Evolutionary conservation across 257 asterid genomes (phyloP), one percentile per base, ranked within the genome.

Genomic region (Solanum arcanum): DNA sequence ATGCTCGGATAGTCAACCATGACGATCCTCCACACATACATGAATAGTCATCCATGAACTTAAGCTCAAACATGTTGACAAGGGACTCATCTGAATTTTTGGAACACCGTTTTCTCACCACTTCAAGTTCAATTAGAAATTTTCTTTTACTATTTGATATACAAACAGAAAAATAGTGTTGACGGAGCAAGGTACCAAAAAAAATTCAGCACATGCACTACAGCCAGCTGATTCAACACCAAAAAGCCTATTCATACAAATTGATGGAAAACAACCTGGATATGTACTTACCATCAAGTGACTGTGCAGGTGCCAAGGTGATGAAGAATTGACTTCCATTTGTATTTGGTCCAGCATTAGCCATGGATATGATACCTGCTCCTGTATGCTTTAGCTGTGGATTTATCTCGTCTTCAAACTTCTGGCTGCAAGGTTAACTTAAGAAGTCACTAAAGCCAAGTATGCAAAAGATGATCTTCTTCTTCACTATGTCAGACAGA

Each of bases 341-440:
- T 27, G 99, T 95, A 90, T 97, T 93, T 15, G 99, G 98, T 85
- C 99, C 99, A 82, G 99, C 99, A 94, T 96, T 96, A 31, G 99
- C 99, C 99, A 96, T 96, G 89, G 98, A 97, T 90, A 97, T 59
- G 90, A 97, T 93, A 66, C 99, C 99, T 86, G 99, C 99, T 85
- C 99, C 99, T 2, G 99, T 96, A 89, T 97, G 99, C 94, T 97
- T 97, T 89, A 97, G 90, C 89, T 96, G 94, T 87, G 94, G 91
- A 70, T 85, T 91, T 75, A 95, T 93, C 94, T 97, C 99, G 75
- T 97, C 99, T 4, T 96, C 99, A 90, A 96, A 97, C 91, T 96
- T 97, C 83, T 95, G 90, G 69, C 99, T 96, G 94, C 92, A 90
- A 87, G 59, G 70, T 86, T 86, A 10, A 37, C 25, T 70, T 31